A percentile compares a stretch with the other conserved stretches of the same genome.
Evolutionary conservation across 768 basidiomycete species (phyloP).

Genomic region (Mycena maculata): DNA sequence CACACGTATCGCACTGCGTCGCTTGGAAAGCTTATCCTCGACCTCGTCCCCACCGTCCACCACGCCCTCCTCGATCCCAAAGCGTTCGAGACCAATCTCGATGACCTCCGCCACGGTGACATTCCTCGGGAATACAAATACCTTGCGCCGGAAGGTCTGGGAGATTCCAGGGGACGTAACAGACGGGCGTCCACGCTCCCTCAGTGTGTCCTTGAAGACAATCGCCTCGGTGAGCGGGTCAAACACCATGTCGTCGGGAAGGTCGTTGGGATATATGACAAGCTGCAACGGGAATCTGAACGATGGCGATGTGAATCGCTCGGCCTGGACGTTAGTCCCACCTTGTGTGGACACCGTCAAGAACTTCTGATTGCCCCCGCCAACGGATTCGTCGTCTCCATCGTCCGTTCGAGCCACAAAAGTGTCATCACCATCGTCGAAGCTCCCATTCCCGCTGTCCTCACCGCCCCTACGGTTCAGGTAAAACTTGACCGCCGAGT

Average conservation of each 20-base stretch:
- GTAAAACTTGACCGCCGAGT: conserved; percentile 97
- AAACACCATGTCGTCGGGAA: conserved; percentile 95
- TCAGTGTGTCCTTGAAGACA: conserved; percentile 83
- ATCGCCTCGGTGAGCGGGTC: conserved; percentile 94
- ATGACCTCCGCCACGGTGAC: conserved; percentile 97
- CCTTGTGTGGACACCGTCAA: conserved; percentile 54
- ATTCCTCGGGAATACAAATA: conserved; percentile 94
- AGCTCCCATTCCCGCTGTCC: conserved; percentile 54
- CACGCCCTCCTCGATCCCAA: conserved; percentile 96
- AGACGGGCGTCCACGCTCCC: conserved; percentile 60
- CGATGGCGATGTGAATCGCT: conserved; percentile 86
- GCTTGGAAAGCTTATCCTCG: conserved; percentile 89
- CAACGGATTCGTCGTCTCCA: conserved; percentile 29
- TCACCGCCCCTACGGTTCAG: conserved; percentile 71
- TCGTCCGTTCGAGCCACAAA: conserved; percentile 54
- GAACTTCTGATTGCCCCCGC: conserved; percentile 48
- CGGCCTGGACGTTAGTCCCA: conserved; percentile 64
- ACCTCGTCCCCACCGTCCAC: conserved; percentile 99
- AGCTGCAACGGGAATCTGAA: conserved; percentile 89
- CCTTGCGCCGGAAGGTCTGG: conserved; percentile 75
- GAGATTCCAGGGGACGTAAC: conserved; percentile 65
- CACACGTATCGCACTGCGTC: conserved; percentile 81
- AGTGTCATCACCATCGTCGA: conserved; percentile 55
- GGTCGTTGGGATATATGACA: conserved; percentile 87
- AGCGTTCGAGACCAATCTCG: conserved; percentile 90